These are phyloP conservation scores for sunflower (Helianthus annuus) DNA, from an alignment of 129 eudicot genomes.

Conservation along the genomic window DNA sequence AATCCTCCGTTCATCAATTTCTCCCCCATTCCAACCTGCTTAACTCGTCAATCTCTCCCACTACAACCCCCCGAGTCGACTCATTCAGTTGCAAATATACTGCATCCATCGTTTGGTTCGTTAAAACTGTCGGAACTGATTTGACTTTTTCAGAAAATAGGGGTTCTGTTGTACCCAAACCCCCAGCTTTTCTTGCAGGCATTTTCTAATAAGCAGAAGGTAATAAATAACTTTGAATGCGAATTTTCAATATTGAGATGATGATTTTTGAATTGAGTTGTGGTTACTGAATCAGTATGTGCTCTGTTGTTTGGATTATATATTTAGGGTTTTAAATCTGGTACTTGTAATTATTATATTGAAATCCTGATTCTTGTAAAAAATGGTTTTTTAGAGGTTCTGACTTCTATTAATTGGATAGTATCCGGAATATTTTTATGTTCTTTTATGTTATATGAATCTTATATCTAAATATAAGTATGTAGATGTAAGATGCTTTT, in stretches of 20 bases:
- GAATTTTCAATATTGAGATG: not conserved
- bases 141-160: conserved; percentile 20
- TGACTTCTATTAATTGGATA: conserved; percentile 20
- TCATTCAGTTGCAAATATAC: conserved; percentile 31
- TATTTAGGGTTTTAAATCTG: too few species aligned
- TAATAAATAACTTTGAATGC: not conserved
- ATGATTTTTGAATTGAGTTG: not conserved
- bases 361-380: too few species aligned
- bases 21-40: conserved; percentile 33
- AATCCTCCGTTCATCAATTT: not conserved
- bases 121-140: not conserved
- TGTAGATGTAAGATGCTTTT: too few species aligned
- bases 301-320: too few species aligned
- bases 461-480: too few species aligned
- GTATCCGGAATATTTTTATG: conserved; percentile 13
- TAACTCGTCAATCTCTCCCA: conserved; percentile 24
- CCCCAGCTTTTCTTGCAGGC: conserved; percentile 20
- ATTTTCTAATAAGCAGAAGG: conserved; percentile 40
- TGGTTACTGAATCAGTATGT: too few species aligned
- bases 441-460: not conserved
- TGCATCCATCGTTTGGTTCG: conserved; percentile 8
- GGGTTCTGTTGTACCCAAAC: conserved; percentile 37
- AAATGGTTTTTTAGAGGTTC: not conserved
- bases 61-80: conserved; percentile 40
- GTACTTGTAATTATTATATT: too few species aligned